Percentiles rank a stretch among this genome's conserved stretches.
phyloP scores from a whole-genome alignment of 1,284 basidiomycete species.

The Trametes pubescens region DNA sequence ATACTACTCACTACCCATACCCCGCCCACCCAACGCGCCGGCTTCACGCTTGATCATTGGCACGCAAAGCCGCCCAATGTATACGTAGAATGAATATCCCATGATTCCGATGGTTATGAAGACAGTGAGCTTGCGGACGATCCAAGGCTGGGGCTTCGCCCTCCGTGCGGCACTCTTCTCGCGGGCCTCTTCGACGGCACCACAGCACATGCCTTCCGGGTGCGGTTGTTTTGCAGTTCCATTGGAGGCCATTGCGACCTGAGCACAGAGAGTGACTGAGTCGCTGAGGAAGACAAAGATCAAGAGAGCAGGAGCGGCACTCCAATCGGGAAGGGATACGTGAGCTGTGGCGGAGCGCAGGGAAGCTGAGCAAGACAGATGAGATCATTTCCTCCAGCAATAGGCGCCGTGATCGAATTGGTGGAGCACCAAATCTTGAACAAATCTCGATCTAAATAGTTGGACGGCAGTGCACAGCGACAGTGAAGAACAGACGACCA shows the following conservation, averaged over 20 bases:
- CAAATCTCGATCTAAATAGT: neutral
- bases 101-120: constrained; percentile 61
- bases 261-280: neutral
- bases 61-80: constrained; percentile 69
- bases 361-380: constrained; percentile 10
- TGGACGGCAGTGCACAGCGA: neutral
- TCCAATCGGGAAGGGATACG: no score
- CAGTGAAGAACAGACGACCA: neutral
- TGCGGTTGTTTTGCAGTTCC: constrained; percentile 5
- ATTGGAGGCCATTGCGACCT: constrained; percentile 25
- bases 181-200: constrained; percentile 51
- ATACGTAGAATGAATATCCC: constrained; percentile 74
- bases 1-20: constrained; percentile 63
- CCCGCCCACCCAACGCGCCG: constrained; percentile 53
- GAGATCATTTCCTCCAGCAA: constrained; percentile 22
- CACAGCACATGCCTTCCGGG: constrained; percentile 38
- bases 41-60: constrained; percentile 61
- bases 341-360: constrained; percentile 1
- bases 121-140: constrained; percentile 66
- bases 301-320: neutral
- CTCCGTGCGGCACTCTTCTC: constrained; percentile 48
- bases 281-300: neutral
- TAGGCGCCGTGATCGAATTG: constrained; percentile 16
- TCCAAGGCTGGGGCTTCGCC: constrained; percentile 65
- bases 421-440: constrained; percentile 1